Evolutionary conservation across 2,329 filamentous ascomycete genomes (phyloP), one percentile per base, ranked within the genome.

Genomic region (Phialophora verrucosa): DNA sequence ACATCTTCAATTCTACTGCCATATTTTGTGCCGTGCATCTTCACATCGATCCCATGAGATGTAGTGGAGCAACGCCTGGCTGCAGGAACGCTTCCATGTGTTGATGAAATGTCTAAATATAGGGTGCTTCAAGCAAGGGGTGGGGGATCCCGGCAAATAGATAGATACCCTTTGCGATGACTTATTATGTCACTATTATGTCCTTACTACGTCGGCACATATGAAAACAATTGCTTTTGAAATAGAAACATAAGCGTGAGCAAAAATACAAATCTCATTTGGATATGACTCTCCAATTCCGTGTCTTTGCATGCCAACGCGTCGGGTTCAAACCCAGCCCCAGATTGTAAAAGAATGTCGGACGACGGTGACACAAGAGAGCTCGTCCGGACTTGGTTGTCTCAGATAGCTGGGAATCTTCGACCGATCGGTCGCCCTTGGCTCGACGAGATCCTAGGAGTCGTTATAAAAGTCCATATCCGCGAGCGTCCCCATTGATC

Each of bases 91-190:
- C 4, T n/a, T 44, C 38, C 38, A n/a, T n/a, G 38, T 0, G 38
- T n/a, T n/a, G 38, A 20, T 50, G 25, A 29, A 31, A 23, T 47
- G 57, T 50, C 17, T 32, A 50, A 35, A 32, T 59, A 50, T 50
- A 32, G 38, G n/a, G 57, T 31, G 38, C 57, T 42, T 44, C 17
- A 59, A 50, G 57, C 38, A 59, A 59, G 42, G 57, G 47, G 42
- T 35, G 29, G 29, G 31, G n/a, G 25, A 25, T 61, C 10, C 29
- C 11, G 20, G 38, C n/a, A 31, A 17, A 38, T 53, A 61, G n/a
- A 56, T 61, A 61, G n/a, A 56, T 61, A 61, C 59, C 59, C 59
- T 23, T 50, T 44, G 49, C 14, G 8, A 27, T 61, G 31, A 38
- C 49, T 25, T 25, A 38, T 42, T 44, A 25, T 54, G 49, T 53